These are phyloP conservation scores for Elaeagnus macrophylla DNA, from an alignment of 306 rosid species.

Conservation along the genomic window DNA sequence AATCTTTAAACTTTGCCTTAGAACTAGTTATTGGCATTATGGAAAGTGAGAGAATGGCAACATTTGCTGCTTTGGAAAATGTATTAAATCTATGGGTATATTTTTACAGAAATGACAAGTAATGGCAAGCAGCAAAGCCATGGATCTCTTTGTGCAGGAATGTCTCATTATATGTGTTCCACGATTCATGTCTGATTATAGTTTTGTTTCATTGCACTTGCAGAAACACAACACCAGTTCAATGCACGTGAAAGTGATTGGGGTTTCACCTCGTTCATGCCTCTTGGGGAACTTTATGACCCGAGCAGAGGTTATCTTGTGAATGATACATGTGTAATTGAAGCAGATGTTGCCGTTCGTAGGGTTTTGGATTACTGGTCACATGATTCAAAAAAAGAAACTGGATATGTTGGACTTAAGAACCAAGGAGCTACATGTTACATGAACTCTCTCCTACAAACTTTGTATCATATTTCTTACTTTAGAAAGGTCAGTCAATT, in stretches of 20 bases:
- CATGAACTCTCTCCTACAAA: constrained; percentile 25
- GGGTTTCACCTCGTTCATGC: constrained; percentile 36
- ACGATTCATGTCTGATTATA: not conserved
- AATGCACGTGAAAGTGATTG: constrained; percentile 34
- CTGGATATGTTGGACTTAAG: constrained; percentile 26
- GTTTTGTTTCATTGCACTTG: constrained; percentile 1
- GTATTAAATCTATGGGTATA: not conserved
- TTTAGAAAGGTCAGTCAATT: constrained; percentile 19
- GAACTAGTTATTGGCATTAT: too few relatives aligned
- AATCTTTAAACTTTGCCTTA: too few relatives aligned
- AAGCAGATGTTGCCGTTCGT: constrained; percentile 33
- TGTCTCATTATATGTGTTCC: not conserved
- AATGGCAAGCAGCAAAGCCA: not conserved
- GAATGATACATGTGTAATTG: constrained; percentile 29
- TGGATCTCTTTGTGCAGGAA: not conserved
- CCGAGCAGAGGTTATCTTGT: constrained; percentile 27
- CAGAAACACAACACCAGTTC: constrained; percentile 35
- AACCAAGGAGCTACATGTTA: constrained; percentile 27
- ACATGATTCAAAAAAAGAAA: constrained; percentile 23
- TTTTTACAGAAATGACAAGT: not conserved
- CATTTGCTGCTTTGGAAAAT: not conserved
- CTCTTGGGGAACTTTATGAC: constrained; percentile 31
- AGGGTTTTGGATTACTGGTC: constrained; percentile 28
- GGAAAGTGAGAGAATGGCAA: not conserved
- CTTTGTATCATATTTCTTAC: constrained; percentile 24